Percentiles rank a stretch among this genome's conserved stretches.
Evolutionary conservation across 495 filamentous ascomycete species (phyloP).

Genomic region (Tuber melanosporum): DNA sequence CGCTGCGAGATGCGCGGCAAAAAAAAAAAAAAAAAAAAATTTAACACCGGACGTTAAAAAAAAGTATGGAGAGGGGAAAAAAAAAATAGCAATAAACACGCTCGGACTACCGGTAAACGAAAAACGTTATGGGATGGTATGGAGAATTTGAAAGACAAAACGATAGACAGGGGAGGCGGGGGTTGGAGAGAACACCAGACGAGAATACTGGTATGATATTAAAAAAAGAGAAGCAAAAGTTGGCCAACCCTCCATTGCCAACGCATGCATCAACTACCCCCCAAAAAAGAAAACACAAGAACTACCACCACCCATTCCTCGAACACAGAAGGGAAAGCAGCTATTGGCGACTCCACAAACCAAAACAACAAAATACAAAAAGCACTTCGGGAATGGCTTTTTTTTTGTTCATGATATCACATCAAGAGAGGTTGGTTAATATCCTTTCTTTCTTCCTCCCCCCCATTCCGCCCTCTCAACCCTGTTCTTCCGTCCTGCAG

Average conservation of each 20-base stretch:
- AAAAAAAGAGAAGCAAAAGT: slow-evolving; percentile 25
- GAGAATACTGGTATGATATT: background rate
- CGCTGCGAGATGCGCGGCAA: slow-evolving; percentile 14
- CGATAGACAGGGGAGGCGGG: background rate
- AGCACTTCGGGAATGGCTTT: slow-evolving; percentile 5
- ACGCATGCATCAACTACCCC: slow-evolving; percentile 24
- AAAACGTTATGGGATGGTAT: background rate
- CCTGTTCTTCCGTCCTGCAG: background rate
- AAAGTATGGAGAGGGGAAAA: slow-evolving; percentile 17
- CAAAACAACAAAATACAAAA: slow-evolving; percentile 27
- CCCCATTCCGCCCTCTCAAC: background rate
- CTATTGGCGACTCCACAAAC: slow-evolving; percentile 18
- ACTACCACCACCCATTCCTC: slow-evolving; percentile 20
- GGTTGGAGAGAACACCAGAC: background rate
- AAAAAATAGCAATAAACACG: background rate
- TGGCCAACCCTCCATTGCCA: slow-evolving; percentile 34
- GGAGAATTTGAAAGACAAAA: slow-evolving; percentile 3
- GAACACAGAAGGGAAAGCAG: slow-evolving; percentile 20
- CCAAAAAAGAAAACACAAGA: slow-evolving; percentile 14
- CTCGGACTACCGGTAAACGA: background rate
- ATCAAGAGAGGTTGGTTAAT: slow-evolving; percentile 18
- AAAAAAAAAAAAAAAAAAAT: slow-evolving; percentile 17
- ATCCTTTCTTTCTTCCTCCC: slow-evolving; percentile 21
- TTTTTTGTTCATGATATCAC: slow-evolving; percentile 32
- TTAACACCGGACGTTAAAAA: slow-evolving; percentile 34